A percentile compares a stretch with the other conserved stretches of the same genome.
Conservation (phyloP, 2,329 filamentous ascomycete species). For the Hirsutella minnesotensis region DNA sequence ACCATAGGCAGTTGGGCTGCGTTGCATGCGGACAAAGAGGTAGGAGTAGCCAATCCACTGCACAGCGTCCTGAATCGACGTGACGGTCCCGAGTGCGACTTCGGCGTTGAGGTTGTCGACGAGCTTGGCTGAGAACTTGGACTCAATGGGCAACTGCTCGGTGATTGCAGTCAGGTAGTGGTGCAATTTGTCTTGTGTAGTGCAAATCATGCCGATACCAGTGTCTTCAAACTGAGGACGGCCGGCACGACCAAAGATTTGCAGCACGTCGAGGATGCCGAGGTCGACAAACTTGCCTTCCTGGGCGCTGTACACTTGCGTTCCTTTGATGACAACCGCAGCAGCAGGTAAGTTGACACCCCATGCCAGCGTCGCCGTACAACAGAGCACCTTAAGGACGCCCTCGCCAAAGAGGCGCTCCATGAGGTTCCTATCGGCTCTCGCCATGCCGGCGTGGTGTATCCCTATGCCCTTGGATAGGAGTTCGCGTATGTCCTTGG, state of each 20-base stretch:
- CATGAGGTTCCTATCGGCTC: constrained; percentile 90
- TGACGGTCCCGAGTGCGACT: constrained; percentile 86
- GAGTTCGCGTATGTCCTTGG: constrained; percentile 77
- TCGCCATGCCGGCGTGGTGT: constrained; percentile 93
- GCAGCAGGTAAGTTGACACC: constrained; percentile 97
- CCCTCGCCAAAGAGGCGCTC: constrained; percentile 85
- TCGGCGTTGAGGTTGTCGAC: constrained; percentile 97
- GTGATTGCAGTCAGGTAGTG: constrained; percentile 92
- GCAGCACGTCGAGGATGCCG: constrained; percentile 90
- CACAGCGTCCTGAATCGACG: constrained; percentile 83
- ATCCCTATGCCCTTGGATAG: constrained; percentile 85
- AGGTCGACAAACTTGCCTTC: constrained; percentile 98
- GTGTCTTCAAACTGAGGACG: constrained; percentile 95
- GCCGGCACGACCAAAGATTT: constrained; percentile 97
- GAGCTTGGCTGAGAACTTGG: constrained; percentile 84
- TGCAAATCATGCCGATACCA: constrained; percentile 96
- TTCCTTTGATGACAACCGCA: constrained; percentile 98
- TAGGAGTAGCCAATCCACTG: constrained; percentile 98
- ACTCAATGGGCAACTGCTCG: constrained; percentile 93
- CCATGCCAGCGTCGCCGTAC: constrained; percentile 98
- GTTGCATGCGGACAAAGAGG: constrained; percentile 90
- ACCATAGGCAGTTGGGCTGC: constrained; percentile 82
- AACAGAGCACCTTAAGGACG: constrained; percentile 93
- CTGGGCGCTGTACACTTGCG: constrained; percentile 93
- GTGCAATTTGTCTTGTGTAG: constrained; percentile 81